Evolutionary conservation across 169 alveolate genomes (phyloP), one percentile per base, ranked within the genome.

Genomic region (Hepatocystis sp.): DNA sequence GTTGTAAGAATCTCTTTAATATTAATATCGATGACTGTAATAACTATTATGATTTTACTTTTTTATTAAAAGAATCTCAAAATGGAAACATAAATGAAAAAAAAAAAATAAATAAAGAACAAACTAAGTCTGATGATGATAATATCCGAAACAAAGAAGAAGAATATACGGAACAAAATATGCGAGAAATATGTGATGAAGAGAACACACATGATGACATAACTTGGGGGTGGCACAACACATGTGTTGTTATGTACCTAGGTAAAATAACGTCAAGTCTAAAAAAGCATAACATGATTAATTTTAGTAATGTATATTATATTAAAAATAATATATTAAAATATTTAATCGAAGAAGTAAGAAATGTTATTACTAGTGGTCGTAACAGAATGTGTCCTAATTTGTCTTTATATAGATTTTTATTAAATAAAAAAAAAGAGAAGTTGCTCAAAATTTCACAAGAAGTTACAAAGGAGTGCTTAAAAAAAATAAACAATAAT

Each of bases 181-280:
- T 25, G 47, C 11, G 28, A 55, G 66, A 7, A 21, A 53, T 53
- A 56, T 28, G 13, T 4, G 4, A 25, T 25, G 11, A 56, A 56
- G 11, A 11, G 13, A 36, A n/a, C n/a, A n/a, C n/a, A n/a, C n/a
- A 47, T 60, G 68, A 60, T 27, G 1, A 1, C 15, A 13, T 15
- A 10, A 11, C 32, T 2, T 76, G 88, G 88, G 34, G 47, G 23
- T 76, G 88, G 88, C 88, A 76, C 25, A 76, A 76, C 39, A 76
- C 88, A 15, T 56, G 66, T 25, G 44, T 76, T 71, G 88, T 76
- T 44, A 17, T 76, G 15, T 76, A 76, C 39, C 40, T 76, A 2
- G 88, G 88, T 0, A 60, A 76, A 8, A 76, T 76, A 76, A n/a
- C 66, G 13, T 17, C 42, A 34, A 13, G 8, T n/a, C 5, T 76